phyloP scores from a whole-genome alignment of 2,329 filamentous ascomycete species.

The Aspergillus sp. region DNA sequence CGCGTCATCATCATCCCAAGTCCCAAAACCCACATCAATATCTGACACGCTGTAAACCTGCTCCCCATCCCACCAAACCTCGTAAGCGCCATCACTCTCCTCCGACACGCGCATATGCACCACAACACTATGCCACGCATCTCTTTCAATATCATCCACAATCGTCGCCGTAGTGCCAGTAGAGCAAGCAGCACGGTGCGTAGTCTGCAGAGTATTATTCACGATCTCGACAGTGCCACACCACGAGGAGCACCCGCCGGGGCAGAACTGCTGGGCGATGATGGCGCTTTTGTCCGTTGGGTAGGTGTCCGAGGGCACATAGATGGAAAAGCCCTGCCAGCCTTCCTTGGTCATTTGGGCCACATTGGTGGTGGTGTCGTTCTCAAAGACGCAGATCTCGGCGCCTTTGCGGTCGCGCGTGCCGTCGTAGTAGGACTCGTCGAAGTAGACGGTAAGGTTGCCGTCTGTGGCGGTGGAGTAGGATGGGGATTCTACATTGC shows the following conservation, averaged over 20 bases:
- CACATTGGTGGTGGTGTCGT: neutral
- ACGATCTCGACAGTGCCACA: slow-evolving; percentile 1
- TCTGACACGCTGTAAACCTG: neutral
- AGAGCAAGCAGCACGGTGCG: neutral
- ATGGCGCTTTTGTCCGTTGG: slow-evolving; percentile 4
- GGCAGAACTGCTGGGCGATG: slow-evolving; percentile 9
- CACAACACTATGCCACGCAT: neutral
- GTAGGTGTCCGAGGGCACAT: neutral
- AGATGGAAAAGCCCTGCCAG: slow-evolving; percentile 4
- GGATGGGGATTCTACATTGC: slow-evolving; percentile 2
- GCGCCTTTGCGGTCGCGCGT: neutral
- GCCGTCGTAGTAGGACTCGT: slow-evolving; percentile 1
- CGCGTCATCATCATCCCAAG: slow-evolving; percentile 1
- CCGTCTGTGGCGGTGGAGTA: neutral
- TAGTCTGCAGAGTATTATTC: neutral
- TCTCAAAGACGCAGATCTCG: slow-evolving; percentile 6
- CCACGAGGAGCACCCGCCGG: slow-evolving; percentile 4
- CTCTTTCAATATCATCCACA: slow-evolving; percentile 3
- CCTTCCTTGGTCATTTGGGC: slow-evolving; percentile 8
- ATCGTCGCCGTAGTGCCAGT: neutral
- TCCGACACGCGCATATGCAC: slow-evolving; percentile 2
- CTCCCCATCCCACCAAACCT: slow-evolving; percentile 8
- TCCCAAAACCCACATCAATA: slow-evolving; percentile 4
- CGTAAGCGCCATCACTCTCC: neutral
- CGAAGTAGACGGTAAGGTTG: neutral